Evolutionary conservation across 1,284 basidiomycete genomes (phyloP).

Genomic region (Filobasidium uniguttulatum): DNA sequence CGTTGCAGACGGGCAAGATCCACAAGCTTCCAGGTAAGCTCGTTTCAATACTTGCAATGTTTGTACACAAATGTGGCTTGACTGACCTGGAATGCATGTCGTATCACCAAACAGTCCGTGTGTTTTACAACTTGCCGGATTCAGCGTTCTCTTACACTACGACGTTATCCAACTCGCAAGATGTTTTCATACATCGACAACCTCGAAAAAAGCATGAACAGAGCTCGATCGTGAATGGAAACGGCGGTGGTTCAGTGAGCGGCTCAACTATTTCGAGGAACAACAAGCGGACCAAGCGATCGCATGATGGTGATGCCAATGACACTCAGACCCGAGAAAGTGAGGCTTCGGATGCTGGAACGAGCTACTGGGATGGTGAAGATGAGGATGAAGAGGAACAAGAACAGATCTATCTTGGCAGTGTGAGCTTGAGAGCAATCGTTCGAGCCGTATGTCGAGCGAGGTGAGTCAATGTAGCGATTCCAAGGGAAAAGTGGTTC

Average conservation of each 20-base stretch:
- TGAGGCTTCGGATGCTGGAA: no score
- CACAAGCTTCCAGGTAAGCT: constrained; percentile 14
- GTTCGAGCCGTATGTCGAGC: constrained; percentile 10
- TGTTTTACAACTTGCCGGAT: constrained; percentile 13
- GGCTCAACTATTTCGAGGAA: no score
- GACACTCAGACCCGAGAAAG: no score
- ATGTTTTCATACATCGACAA: constrained; percentile 14
- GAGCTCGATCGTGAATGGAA: not conserved
- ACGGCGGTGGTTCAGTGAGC: no score
- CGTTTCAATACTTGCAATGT: not conserved
- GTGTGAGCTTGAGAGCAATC: constrained; percentile 9
- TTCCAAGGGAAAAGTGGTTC: not conserved
- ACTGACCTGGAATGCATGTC: not conserved
- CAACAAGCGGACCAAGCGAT: no score
- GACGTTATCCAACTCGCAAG: constrained; percentile 3
- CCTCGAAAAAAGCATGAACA: no score
- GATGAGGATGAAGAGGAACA: constrained; percentile 8
- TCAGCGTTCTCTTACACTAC: constrained; percentile 8
- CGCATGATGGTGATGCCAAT: no score
- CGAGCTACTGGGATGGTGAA: not conserved
- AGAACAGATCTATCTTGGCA: constrained; percentile 5
- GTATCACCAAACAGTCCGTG: constrained; percentile 8
- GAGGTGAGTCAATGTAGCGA: constrained; percentile 2
- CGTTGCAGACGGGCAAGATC: constrained; percentile 9
- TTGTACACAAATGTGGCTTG: not conserved